Conservation (phyloP, 441 rosid genomes). For the Eruca vesicaria region DNA sequence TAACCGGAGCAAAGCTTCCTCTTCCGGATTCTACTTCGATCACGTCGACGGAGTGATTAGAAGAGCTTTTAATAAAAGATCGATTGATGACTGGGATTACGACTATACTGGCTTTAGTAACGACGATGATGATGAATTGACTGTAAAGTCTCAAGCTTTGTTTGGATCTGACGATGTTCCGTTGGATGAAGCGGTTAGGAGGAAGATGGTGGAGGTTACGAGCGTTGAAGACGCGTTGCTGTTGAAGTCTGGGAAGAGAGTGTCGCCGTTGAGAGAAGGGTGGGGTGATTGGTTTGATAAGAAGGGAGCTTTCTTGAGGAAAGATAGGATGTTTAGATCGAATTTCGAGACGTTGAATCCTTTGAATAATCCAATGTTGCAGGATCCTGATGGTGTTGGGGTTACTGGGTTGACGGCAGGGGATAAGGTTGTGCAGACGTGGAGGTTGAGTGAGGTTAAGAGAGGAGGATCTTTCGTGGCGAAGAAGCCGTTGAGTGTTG, state of each 20-base stretch:
- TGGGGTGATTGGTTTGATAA: slow-evolving; percentile 99
- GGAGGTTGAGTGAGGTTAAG: slow-evolving; percentile 65
- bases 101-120: slow-evolving; percentile 49
- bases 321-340: slow-evolving; percentile 83
- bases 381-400: slow-evolving; percentile 88
- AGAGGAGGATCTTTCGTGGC: slow-evolving; percentile 49
- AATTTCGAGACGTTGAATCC: slow-evolving; percentile 85
- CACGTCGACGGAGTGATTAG: slow-evolving; percentile 64
- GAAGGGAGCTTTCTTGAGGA: slow-evolving; percentile 85
- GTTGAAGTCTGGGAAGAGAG: slow-evolving; percentile 57
- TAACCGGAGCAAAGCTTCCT: slow-evolving; percentile 36
- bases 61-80: slow-evolving; percentile 56
- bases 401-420: slow-evolving; percentile 71
- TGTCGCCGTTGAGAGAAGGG: slow-evolving; percentile 71
- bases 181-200: slow-evolving; percentile 68
- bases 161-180: slow-evolving; percentile 87
- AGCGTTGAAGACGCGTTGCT: slow-evolving; percentile 75
- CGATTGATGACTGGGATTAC: slow-evolving; percentile 87
- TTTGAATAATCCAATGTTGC: slow-evolving; percentile 73
- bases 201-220: slow-evolving; percentile 59
- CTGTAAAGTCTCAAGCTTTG: slow-evolving; percentile 37
- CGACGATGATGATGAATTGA: slow-evolving; percentile 11
- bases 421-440: slow-evolving; percentile 67
- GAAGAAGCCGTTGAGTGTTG: slow-evolving; percentile 59
- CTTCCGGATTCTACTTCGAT: slow-evolving; percentile 70